Percentiles rank a stretch among this genome's conserved stretches.
Evolutionary conservation across 805 yeast species (phyloP).

Genomic region (Helenozyma baotianmanensis): DNA sequence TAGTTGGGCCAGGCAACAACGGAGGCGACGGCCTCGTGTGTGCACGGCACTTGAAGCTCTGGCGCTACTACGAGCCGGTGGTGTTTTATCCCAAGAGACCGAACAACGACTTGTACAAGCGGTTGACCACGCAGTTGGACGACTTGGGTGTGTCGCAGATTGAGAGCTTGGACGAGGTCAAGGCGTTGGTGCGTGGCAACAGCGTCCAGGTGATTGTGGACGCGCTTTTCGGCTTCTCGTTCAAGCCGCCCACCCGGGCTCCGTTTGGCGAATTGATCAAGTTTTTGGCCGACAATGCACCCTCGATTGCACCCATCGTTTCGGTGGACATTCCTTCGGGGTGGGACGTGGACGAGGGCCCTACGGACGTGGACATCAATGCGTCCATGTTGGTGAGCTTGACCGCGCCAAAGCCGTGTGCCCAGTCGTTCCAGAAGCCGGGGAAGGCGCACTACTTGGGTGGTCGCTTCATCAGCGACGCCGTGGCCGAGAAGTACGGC

Average conservation of each 20-base stretch:
- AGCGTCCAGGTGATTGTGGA: constrained; percentile 52
- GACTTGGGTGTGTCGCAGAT: constrained; percentile 60
- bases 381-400: constrained; percentile 74
- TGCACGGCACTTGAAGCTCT: constrained; percentile 78
- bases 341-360: constrained; percentile 91
- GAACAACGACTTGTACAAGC: constrained; percentile 52
- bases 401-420: constrained; percentile 93
- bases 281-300: constrained; percentile 25
- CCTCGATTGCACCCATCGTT: constrained; percentile 56
- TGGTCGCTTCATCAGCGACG: constrained; percentile 73
- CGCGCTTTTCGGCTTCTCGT: constrained; percentile 89
- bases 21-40: constrained; percentile 98
- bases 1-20: constrained; percentile 95
- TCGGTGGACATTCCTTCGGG: constrained; percentile 94
- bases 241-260: constrained; percentile 78
- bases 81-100: constrained; percentile 73
- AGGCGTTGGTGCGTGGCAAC: constrained; percentile 7
- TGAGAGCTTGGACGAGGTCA: constrained; percentile 31
- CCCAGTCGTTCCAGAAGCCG: constrained; percentile 38
- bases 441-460: constrained; percentile 71
- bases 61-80: constrained; percentile 68
- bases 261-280: constrained; percentile 56
- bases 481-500: constrained; percentile 68
- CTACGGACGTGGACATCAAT: constrained; percentile 36
- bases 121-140: constrained; percentile 61